Conservation (phyloP, 2,329 filamentous ascomycete genomes). For the Xylariaceae sp. region DNA sequence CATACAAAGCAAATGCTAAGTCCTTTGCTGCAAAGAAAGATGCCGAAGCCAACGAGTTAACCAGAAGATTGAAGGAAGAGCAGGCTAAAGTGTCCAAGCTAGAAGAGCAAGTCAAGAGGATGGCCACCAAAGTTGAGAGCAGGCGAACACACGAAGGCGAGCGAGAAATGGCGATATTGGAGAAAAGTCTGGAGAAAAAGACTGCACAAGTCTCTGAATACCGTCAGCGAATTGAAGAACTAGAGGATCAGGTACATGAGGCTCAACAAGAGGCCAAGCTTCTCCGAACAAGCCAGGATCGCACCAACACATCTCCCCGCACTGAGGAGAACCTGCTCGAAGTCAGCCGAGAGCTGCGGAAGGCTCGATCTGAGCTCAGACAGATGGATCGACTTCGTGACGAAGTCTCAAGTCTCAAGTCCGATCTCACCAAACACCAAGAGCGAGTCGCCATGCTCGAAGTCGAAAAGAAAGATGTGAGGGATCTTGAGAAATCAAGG, state of each 20-base stretch:
- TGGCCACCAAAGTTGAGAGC: conserved; percentile 53
- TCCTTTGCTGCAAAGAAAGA: conserved; percentile 77
- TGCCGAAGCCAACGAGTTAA: conserved; percentile 62
- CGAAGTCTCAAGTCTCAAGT: conserved; percentile 50
- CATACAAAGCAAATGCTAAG: conserved; percentile 76
- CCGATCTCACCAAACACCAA: conserved; percentile 46
- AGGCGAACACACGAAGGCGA: conserved; percentile 36
- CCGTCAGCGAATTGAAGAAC: conserved; percentile 54
- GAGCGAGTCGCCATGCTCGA: conserved; percentile 37
- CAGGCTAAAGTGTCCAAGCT: conserved; percentile 61
- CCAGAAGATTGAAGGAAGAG: conserved; percentile 63
- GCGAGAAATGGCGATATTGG: conserved; percentile 43
- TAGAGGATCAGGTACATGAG: conserved; percentile 49
- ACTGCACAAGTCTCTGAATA: conserved; percentile 56
- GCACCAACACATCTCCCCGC: conserved; percentile 42
- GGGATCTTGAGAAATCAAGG: conserved; percentile 27
- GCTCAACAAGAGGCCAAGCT: conserved; percentile 34
- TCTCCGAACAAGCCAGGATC: conserved; percentile 30
- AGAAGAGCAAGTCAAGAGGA: conserved; percentile 58
- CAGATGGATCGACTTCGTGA: conserved; percentile 49
- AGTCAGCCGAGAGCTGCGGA: conserved; percentile 50
- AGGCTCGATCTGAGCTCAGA: conserved; percentile 50
- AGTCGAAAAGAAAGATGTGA: conserved; percentile 31
- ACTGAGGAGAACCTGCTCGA: conserved; percentile 51
- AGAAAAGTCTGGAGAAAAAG: conserved; percentile 54